Conservation (phyloP, 2,329 filamentous ascomycete genomes). For the Saccharata proteae region DNA sequence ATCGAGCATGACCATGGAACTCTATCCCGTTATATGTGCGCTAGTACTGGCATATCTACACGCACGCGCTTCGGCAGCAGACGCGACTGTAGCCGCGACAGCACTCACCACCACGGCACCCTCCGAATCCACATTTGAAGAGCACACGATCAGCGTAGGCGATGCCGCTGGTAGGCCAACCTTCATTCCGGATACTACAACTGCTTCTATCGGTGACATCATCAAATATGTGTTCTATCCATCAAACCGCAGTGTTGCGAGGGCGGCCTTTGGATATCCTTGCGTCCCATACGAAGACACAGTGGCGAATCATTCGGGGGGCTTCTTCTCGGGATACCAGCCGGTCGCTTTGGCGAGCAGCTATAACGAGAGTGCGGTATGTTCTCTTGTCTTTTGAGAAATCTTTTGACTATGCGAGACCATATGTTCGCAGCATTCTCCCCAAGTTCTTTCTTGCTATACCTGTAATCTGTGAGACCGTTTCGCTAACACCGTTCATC, state of each 20-base stretch:
- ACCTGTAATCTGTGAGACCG: neutral
- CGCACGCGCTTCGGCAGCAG: no score
- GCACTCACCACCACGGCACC: no score
- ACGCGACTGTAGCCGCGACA: no score
- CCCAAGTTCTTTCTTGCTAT: neutral
- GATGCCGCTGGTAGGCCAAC: no score
- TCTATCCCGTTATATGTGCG: no score
- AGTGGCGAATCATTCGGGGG: neutral
- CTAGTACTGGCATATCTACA: no score
- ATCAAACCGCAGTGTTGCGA: constrained; percentile 30
- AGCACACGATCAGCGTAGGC: no score
- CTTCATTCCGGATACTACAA: constrained; percentile 2
- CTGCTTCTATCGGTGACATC: constrained; percentile 10
- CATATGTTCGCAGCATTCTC: neutral
- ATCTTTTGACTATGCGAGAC: neutral
- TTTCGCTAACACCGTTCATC: neutral
- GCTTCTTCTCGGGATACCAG: constrained; percentile 6
- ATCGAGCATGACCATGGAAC: no score
- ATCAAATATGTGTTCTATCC: constrained; percentile 31
- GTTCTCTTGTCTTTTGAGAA: neutral
- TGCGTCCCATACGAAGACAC: constrained; percentile 3
- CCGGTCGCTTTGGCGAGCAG: constrained; percentile 4
- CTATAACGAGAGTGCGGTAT: neutral
- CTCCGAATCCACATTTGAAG: no score
- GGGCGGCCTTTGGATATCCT: constrained; percentile 27